phyloP scores from a whole-genome alignment of 148 eudicot genomes.

The Rhododendron griersonianum region DNA sequence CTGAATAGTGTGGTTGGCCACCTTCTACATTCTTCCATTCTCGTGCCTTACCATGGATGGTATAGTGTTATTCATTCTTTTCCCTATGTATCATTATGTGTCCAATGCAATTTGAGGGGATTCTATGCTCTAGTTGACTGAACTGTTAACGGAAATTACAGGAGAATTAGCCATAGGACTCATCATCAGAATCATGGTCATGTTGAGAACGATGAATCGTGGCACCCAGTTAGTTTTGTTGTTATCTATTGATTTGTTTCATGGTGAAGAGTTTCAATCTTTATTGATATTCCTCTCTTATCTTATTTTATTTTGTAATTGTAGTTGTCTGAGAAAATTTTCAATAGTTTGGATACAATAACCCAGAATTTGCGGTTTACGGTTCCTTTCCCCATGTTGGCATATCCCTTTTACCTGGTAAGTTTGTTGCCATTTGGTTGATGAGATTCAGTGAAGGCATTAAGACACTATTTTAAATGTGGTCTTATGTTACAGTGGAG shows the following conservation, averaged over 20 bases:
- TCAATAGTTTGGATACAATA: constrained; percentile 25
- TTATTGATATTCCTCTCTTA: not conserved
- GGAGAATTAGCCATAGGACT: constrained; percentile 60
- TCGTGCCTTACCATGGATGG: constrained; percentile 31
- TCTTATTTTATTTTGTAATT: constrained; percentile 2
- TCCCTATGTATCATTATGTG: not conserved
- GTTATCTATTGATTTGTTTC: not conserved
- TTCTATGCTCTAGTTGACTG: not conserved
- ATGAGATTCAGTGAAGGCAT: not conserved
- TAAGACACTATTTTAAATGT: not conserved
- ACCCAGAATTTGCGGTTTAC: constrained; percentile 35
- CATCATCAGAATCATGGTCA: constrained; percentile 60
- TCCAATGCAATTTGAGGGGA: not conserved
- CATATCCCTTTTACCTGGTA: constrained; percentile 48
- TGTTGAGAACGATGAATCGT: constrained; percentile 49
- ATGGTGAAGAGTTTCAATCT: not conserved
- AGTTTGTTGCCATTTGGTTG: constrained; percentile 10
- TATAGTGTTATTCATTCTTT: constrained; percentile 7
- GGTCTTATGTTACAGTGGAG: constrained; percentile 24
- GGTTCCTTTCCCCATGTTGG: constrained; percentile 44
- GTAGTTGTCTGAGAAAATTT: constrained; percentile 42
- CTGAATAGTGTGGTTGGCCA: constrained; percentile 28
- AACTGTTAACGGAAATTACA: constrained; percentile 7
- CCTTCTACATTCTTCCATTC: constrained; percentile 28
- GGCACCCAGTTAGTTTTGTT: constrained; percentile 40